Percentiles rank a stretch among this genome's conserved stretches.
Conservation (phyloP, 805 yeast genomes). For the Pichia pseudocactophila region DNA sequence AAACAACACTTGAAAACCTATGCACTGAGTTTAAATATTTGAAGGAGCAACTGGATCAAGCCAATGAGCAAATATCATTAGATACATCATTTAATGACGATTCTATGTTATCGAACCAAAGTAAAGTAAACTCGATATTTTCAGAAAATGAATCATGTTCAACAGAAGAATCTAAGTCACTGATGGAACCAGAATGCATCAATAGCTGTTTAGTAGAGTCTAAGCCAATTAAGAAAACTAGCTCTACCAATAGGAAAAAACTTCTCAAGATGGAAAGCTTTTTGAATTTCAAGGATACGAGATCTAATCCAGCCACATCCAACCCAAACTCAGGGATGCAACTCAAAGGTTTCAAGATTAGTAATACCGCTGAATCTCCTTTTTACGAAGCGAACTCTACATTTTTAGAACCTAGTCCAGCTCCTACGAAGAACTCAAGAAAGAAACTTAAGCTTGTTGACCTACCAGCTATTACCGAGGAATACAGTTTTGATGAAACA, state of each 20-base stretch:
- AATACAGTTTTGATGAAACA: background rate
- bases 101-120: background rate
- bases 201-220: too few relatives aligned
- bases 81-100: constrained; percentile 1
- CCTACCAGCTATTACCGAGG: constrained; percentile 11
- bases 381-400: background rate
- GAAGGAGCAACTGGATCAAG: constrained; percentile 18
- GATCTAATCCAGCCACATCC: background rate
- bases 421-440: background rate
- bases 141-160: constrained; percentile 6
- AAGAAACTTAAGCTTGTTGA: constrained; percentile 6
- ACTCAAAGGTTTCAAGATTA: constrained; percentile 7
- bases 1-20: constrained; percentile 37
- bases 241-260: constrained; percentile 8
- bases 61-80: constrained; percentile 12
- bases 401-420: background rate
- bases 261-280: constrained; percentile 26
- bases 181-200: background rate
- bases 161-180: constrained; percentile 5
- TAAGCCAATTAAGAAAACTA: background rate
- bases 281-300: constrained; percentile 10
- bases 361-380: constrained; percentile 4
- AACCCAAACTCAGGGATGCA: background rate
- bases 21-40: constrained; percentile 33
- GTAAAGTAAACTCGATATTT: constrained; percentile 5